Evolutionary conservation across 192 early-diverging fungal species (phyloP), one percentile per base, ranked within the genome.

Genomic region (Dimargaris xerosporica): DNA sequence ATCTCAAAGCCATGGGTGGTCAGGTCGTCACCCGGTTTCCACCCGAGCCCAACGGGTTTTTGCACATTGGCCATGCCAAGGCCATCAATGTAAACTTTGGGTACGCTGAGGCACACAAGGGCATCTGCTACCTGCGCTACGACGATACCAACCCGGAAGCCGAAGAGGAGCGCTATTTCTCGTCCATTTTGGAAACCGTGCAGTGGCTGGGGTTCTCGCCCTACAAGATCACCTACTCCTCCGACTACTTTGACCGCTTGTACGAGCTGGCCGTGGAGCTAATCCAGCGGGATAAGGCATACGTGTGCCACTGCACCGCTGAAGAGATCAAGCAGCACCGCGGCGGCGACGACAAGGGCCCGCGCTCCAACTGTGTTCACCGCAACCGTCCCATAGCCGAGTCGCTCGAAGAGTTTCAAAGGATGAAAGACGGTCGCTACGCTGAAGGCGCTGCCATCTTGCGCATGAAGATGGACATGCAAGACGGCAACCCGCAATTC

Each of bases 1-100:
- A 99, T 69, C 76, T 99, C 39, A 82, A 85, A 58, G 83, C 84
- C 7, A 98, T 95, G 0, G 86, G 86, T 45, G 91, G 91, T 19
- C 83, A 83, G 66, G 96, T 98, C 16, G 66, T 97, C 19, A 99
- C 97, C 16, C 93, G 97, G 44, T 99, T 99, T 78, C 97, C 97
- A 23, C 97, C 97, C 60, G 97, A 98, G 80, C 97, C 97, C 59
- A 98, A 99, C 71, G 95, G 97, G 26, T 96, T 85, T 77, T 78
- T 98, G 54, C 95, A 99, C 72, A 98, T 99, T 74, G 95, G 97
- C 56, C 97, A 99, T 69, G 93, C 94, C 64, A 99, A 99, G 75
- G 97, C 95, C 45, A 96, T 99, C 78, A 99, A 99, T 71, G 85
- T 98, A 67, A 98, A 95, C 78, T 99, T 99, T 86, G 97, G 95